Evolutionary conservation across 768 basidiomycete species (phyloP), one percentile per base, ranked within the genome.

Genomic region (Tremella fuciformis): DNA sequence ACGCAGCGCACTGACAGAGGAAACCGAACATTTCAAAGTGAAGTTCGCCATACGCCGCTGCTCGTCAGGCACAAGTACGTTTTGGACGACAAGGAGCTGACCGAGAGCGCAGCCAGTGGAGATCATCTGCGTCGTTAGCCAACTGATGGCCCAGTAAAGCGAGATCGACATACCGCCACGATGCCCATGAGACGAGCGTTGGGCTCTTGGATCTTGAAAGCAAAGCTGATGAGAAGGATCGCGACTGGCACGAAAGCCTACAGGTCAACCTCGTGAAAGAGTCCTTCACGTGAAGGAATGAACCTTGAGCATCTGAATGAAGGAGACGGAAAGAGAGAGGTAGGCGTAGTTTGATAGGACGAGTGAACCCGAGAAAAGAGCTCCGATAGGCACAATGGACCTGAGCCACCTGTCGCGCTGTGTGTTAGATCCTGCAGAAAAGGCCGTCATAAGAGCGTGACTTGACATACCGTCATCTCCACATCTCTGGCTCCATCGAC

Each of bases 271-370:
- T 46, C 51, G 40, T 25, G 38, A 6, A 1, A 8, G 55, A 8
- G 18, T n/a, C n/a, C 38, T 25, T 11, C 1, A 21, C 16, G 38
- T 13, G 18, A 16, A 40, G n/a, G 51, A 37, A 65, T 80, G 34
- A 39, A 86, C 88, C 84, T 92, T 92, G 77, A 93, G 86, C 94
- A 97, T 98, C 76, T 98, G 94, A 66, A 98, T 97, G 78, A 94
- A 98, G 0, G 89, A 85, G 11, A 94, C 90, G 65, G 86, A 87
- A 64, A 98, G 60, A 22, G 90, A 86, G 19, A 96, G 85, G 78
- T 96, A 96, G 7, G 92, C 92, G 13, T 88, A 89, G 78, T 99
- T 99, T 79, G 86, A 88, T 58, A 93, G 82, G 71, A 98, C 85
- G 55, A 99, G 84, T 63, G 88, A 91, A 22, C 87, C 94, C 37